Conservation (phyloP, 73 alveolate genomes). For the Urostyla sp. region DNA sequence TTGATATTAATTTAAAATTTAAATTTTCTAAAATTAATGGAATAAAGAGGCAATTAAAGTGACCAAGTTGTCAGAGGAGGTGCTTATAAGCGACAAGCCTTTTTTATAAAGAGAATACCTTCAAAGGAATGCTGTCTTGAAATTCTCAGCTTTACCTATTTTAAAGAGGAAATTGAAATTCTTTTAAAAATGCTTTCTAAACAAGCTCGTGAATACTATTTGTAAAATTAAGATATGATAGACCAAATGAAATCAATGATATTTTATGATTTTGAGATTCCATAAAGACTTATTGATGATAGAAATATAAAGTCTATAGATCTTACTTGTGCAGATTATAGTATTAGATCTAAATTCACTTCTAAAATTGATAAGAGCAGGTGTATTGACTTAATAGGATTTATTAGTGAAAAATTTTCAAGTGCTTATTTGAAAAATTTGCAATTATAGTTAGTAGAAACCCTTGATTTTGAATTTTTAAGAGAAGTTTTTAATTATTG, state of each 20-base stretch:
- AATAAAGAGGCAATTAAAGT: too few species aligned
- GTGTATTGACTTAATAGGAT: not conserved
- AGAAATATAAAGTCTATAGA: not conserved
- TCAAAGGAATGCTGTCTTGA: slow-evolving; percentile 43
- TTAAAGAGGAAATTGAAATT: slow-evolving; percentile 32
- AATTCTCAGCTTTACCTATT: slow-evolving; percentile 4
- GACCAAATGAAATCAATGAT: slow-evolving; percentile 49
- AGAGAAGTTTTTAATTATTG: not conserved
- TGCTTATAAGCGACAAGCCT: not conserved
- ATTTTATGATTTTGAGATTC: slow-evolving; percentile 22
- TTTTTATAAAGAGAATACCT: slow-evolving; percentile 44
- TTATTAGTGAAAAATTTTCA: not conserved
- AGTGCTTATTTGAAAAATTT: slow-evolving; percentile 1
- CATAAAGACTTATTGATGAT: not conserved
- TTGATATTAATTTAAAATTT: too few species aligned
- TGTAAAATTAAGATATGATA: slow-evolving; percentile 21
- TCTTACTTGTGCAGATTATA: slow-evolving; percentile 22
- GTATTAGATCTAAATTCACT: not conserved
- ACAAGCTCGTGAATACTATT: not conserved
- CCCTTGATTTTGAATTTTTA: not conserved
- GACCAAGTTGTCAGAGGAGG: not conserved
- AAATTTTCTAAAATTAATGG: too few species aligned
- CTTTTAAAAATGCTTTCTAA: slow-evolving; percentile 9
- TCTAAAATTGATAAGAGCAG: not conserved
- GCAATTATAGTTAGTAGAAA: not conserved